Evolutionary conservation across 1,284 basidiomycete species (phyloP).

Genomic region (Phellinidium pouzarii): DNA sequence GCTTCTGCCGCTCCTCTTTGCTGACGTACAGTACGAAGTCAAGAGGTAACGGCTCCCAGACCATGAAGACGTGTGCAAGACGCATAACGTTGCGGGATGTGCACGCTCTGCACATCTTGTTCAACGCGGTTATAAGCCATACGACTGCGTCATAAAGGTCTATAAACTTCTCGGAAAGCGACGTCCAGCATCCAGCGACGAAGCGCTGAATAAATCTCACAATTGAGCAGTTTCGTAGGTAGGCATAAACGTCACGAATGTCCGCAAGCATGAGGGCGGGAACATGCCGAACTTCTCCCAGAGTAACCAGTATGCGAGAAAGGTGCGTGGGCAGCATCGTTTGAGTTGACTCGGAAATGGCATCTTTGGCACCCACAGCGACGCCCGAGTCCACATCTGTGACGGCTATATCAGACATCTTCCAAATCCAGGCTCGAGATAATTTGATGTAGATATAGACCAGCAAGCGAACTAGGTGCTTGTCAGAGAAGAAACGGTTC

Average conservation of each 20-base stretch:
- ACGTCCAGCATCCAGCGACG: not conserved
- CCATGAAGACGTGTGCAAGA: not conserved
- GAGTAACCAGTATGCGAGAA: not conserved
- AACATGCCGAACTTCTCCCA: not conserved
- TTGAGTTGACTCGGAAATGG: not conserved
- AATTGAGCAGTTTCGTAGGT: not conserved
- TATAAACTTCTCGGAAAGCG: too few species aligned
- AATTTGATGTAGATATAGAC: too few species aligned
- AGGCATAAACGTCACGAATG: not conserved
- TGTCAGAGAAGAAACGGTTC: too few species aligned
- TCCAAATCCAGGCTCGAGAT: too few species aligned
- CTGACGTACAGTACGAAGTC: not conserved
- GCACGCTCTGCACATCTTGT: not conserved
- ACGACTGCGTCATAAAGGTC: not conserved
- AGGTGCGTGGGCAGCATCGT: not conserved
- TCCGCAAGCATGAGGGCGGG: not conserved
- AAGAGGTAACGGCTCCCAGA: not conserved
- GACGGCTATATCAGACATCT: too few species aligned
- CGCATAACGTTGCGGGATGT: not conserved
- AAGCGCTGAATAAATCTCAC: not conserved
- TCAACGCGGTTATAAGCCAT: not conserved
- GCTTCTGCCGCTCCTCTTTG: not conserved
- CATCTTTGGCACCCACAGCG: too few species aligned
- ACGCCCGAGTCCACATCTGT: too few species aligned
- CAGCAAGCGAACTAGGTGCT: too few species aligned